These are phyloP conservation scores for Calocera cornea DNA, from an alignment of 768 basidiomycete species.

Conservation along the genomic window DNA sequence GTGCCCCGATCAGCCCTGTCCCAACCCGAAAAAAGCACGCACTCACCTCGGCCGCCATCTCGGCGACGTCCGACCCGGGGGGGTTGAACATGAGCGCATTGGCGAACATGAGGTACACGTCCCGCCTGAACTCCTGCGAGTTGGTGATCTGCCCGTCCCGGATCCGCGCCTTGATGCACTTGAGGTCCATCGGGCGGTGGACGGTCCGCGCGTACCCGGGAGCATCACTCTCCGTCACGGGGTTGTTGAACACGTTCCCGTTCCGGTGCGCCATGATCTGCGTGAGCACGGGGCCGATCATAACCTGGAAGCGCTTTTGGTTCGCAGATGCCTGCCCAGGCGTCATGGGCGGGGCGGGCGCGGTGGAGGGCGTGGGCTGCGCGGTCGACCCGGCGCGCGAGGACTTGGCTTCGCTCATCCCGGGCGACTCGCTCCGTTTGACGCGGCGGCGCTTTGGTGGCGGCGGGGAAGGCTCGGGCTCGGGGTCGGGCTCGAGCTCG, in stretches of 20 bases:
- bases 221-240: conserved; percentile 77
- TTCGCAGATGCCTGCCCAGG: conserved; percentile 12
- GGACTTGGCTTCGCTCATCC: not conserved
- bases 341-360: conserved; percentile 7
- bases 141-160: conserved; percentile 71
- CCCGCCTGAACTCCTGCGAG: conserved; percentile 78
- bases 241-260: conserved; percentile 81
- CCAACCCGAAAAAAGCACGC: not conserved
- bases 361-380: not conserved
- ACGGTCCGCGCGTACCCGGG: conserved; percentile 87
- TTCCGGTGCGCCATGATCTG: conserved; percentile 75
- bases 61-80: conserved; percentile 69
- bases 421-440: conserved; percentile 17
- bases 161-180: conserved; percentile 75
- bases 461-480: no score
- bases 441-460: not conserved
- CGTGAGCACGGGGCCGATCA: conserved; percentile 67
- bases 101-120: conserved; percentile 86
- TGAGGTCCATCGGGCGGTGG: conserved; percentile 89
- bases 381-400: not conserved
- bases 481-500: not conserved
- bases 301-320: conserved; percentile 58
- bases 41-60: conserved; percentile 83
- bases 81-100: conserved; percentile 97
- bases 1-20: not conserved